These are phyloP conservation scores for Trichoderma arundinaceum DNA, from an alignment of 2,329 filamentous ascomycete genomes.

Conservation along the genomic window DNA sequence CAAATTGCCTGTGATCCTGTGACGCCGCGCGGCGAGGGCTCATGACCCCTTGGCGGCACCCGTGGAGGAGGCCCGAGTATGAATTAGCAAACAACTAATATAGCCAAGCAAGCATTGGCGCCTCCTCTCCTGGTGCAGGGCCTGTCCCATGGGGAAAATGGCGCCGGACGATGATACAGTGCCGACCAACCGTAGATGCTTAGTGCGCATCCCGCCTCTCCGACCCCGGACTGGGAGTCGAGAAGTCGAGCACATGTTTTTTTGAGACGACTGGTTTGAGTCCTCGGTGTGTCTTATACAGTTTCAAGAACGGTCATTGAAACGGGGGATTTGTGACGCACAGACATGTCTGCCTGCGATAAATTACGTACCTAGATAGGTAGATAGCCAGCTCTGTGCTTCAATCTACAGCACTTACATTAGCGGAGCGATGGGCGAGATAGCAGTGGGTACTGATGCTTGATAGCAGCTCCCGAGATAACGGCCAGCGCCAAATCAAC, in stretches of 20 bases:
- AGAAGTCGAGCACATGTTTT: too few relatives aligned
- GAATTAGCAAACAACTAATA: slow-evolving; percentile 9
- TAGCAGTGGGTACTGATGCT: slow-evolving; percentile 22
- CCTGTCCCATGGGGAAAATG: slow-evolving; percentile 21
- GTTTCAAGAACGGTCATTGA: too few relatives aligned
- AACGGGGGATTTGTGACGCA: too few relatives aligned
- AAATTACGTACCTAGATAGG: background rate
- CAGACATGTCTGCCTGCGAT: too few relatives aligned
- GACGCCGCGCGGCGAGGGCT: background rate
- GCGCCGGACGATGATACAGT: slow-evolving; percentile 12
- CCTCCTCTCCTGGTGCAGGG: background rate
- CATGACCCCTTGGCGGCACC: slow-evolving; percentile 4
- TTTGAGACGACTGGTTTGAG: too few relatives aligned
- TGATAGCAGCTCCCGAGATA: slow-evolving; percentile 5
- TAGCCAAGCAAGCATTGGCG: slow-evolving; percentile 4
- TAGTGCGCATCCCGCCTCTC: slow-evolving; percentile 17
- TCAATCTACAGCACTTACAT: background rate
- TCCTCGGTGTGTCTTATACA: too few relatives aligned
- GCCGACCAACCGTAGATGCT: slow-evolving; percentile 23
- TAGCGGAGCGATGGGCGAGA: background rate
- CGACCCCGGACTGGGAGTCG: slow-evolving; percentile 10
- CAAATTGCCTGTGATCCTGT: slow-evolving; percentile 2
- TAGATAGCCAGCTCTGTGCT: background rate
- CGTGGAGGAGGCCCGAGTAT: slow-evolving; percentile 14
- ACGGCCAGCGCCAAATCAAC: slow-evolving; percentile 4